Evolutionary conservation across 108 stramenopile species (phyloP), one percentile per base, ranked within the genome.

Genomic region (Fragilaria crotonensis): DNA sequence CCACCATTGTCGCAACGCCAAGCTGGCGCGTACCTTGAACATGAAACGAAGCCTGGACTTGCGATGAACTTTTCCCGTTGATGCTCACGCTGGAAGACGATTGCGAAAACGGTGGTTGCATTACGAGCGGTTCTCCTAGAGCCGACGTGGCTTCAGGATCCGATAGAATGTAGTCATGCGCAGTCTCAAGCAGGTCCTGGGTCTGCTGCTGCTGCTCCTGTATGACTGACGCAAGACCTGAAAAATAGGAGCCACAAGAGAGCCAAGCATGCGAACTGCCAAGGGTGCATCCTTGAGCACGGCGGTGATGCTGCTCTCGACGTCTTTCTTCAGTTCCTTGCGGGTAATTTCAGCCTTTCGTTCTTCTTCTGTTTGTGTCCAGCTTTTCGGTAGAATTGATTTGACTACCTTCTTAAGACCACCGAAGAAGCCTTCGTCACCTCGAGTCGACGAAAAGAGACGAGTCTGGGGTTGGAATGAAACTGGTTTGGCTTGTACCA

Each of bases 201-300:
- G 71, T 76, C 18, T 76, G 67, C 49, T 61, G 58, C 20, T 80
- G 68, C 45, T 91, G 90, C 27, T 87, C 84, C 33, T 91, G 77
- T 2, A 79, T 81, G 48, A 82, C 62, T 5, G 74, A 70, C 18
- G 75, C 57, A n/a, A 73, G 54, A 28, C 54, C 61, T 32, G 60
- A 61, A 90, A 23, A 23, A 91, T 7, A 2, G 83, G 83, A 33
- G 76, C 69, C 5, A 84, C 60, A 66, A 83, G 68, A 19, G 66
- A 60, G 11, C 85, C 90, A 49, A 85, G 54, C 59, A 85, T 68
- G 11, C 86, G 80, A 31, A 91, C 48, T 14, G 76, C 71, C 22
- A 87, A 61, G 23, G 90, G 90, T 30, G 83, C 67, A 69, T 83
- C 90, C 55, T 78, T 77, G 0, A 91, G 60, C 45, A 84, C 57